phyloP scores from a whole-genome alignment of 2,329 filamentous ascomycete genomes.

The Scopulariopsis brevicaulis region DNA sequence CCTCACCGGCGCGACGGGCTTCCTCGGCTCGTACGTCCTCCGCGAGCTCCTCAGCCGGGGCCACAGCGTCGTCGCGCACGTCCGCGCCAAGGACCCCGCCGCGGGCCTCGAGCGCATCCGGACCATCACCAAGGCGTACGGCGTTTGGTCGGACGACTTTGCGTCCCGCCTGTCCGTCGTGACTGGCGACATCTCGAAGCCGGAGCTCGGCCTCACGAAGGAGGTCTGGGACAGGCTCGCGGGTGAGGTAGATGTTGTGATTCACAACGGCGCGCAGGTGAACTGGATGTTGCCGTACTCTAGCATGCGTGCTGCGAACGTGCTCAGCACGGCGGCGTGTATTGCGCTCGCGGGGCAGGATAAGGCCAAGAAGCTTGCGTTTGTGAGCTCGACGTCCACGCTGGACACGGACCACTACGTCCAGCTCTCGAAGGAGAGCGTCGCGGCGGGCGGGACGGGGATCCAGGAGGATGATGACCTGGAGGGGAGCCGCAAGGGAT shows the following conservation, averaged over 20 bases:
- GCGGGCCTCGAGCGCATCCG: slow-evolving; percentile 54
- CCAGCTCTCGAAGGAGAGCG: slow-evolving; percentile 53
- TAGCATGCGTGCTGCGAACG: slow-evolving; percentile 62
- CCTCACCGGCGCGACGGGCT: slow-evolving; percentile 81
- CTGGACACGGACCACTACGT: slow-evolving; percentile 78
- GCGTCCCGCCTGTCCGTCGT: slow-evolving; percentile 51
- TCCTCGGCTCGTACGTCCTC: slow-evolving; percentile 73
- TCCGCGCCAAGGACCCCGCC: slow-evolving; percentile 54
- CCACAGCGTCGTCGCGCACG: slow-evolving; percentile 57
- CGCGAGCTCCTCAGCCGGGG: slow-evolving; percentile 58
- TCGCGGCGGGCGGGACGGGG: slow-evolving; percentile 47
- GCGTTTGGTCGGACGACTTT: slow-evolving; percentile 68
- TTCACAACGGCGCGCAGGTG: slow-evolving; percentile 74
- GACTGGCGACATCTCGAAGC: slow-evolving; percentile 61
- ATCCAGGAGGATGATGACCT: slow-evolving; percentile 71
- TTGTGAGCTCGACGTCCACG: slow-evolving; percentile 72
- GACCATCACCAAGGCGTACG: slow-evolving; percentile 62
- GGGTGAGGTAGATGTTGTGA: slow-evolving; percentile 57
- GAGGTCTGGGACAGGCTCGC: slow-evolving; percentile 53
- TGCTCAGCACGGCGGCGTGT: slow-evolving; percentile 67
- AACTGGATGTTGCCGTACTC: slow-evolving; percentile 78
- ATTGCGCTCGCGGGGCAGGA: slow-evolving; percentile 66
- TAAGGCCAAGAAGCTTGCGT: slow-evolving; percentile 69
- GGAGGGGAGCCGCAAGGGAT: slow-evolving; percentile 60
- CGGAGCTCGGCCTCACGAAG: slow-evolving; percentile 60